A percentile compares a stretch with the other conserved stretches of the same genome.
phyloP scores from a whole-genome alignment of 2,329 filamentous ascomycete species.

The Aspergillus aculeatus region DNA sequence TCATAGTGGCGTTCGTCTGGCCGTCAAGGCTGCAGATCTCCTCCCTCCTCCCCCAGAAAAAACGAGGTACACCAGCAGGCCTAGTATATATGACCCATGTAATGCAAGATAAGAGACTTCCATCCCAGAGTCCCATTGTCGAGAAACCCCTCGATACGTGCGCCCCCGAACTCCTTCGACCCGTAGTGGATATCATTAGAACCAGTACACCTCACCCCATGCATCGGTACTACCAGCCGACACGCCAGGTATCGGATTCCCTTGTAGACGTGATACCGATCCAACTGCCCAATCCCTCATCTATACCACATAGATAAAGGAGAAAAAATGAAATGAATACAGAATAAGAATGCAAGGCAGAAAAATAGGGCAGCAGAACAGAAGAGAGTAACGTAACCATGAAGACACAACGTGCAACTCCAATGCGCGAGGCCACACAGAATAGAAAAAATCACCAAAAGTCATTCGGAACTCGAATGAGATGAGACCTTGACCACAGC shows the following conservation, averaged over 20 bases:
- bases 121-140: not conserved
- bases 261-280: not conserved
- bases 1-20: not conserved
- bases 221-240: constrained; percentile 5
- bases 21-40: not conserved
- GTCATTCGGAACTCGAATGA: not conserved
- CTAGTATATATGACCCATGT: not conserved
- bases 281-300: not conserved
- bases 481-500: not conserved
- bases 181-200: constrained; percentile 7
- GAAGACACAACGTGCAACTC: not conserved
- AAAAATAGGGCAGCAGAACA: constrained; percentile 5
- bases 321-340: not conserved
- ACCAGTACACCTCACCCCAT: not conserved
- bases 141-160: not conserved
- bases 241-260: constrained; percentile 8
- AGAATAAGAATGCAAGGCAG: constrained; percentile 3
- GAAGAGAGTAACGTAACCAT: not conserved
- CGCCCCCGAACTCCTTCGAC: constrained; percentile 2
- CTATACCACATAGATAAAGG: not conserved
- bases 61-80: not conserved
- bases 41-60: not conserved
- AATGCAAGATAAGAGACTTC: not conserved
- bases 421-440: constrained; percentile 6
- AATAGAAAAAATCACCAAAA: constrained; percentile 5